phyloP scores from a whole-genome alignment of 1,284 basidiomycete genomes.

The Sporisorium exsertum region DNA sequence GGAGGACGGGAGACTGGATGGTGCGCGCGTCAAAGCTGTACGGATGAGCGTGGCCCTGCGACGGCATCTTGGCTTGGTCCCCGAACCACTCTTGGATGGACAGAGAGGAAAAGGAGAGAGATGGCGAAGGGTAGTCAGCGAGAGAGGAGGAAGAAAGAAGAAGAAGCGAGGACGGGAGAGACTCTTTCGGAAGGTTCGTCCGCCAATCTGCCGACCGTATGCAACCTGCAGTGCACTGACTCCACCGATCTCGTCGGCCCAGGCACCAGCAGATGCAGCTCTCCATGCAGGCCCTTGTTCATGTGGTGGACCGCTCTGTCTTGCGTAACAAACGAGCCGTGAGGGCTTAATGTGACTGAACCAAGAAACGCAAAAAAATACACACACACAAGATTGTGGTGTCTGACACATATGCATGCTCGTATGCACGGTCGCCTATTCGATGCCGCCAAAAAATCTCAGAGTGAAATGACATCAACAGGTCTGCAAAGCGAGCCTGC shows the following conservation, averaged over 20 bases:
- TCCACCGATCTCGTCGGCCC: neutral
- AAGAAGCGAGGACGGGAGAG: neutral
- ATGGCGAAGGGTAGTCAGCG: neutral
- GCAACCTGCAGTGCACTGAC: neutral
- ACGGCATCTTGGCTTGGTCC: neutral
- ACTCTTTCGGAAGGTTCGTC: neutral
- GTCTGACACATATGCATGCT: neutral
- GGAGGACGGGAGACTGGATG: slow-evolving; percentile 1
- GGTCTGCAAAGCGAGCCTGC: neutral
- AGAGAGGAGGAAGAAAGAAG: neutral
- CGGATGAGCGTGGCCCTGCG: slow-evolving; percentile 3
- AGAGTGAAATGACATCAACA: slow-evolving; percentile 2
- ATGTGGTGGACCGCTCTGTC: slow-evolving; percentile 1
- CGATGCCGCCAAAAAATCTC: neutral
- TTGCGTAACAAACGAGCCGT: neutral
- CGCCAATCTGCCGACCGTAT: neutral
- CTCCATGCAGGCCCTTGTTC: neutral
- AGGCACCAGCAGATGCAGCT: neutral
- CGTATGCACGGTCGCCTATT: neutral
- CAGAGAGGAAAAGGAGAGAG: neutral
- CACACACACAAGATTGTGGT: neutral
- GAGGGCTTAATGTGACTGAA: slow-evolving; percentile 20
- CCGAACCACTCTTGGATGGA: neutral
- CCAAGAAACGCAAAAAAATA: slow-evolving; percentile 6
- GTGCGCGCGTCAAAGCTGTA: slow-evolving; percentile 16